These are phyloP conservation scores for Pseudocercospora ulei DNA, from an alignment of 2,329 filamentous ascomycete species.

Conservation along the genomic window DNA sequence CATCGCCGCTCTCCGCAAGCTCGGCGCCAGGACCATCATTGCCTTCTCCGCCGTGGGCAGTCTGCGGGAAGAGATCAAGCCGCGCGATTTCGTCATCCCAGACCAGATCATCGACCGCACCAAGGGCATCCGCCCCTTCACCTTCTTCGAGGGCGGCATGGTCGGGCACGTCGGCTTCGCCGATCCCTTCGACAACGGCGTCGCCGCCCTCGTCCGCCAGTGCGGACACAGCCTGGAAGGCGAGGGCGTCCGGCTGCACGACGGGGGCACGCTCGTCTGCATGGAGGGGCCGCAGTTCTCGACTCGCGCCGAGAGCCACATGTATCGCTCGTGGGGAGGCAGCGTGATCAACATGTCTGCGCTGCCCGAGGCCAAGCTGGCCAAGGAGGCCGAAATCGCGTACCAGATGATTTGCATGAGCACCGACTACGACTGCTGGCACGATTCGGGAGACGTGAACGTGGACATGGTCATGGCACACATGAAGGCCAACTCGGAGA, in stretches of 20 bases:
- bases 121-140: constrained; percentile 87
- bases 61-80: constrained; percentile 83
- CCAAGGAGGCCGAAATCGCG: constrained; percentile 86
- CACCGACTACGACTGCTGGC: constrained; percentile 99
- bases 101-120: constrained; percentile 97
- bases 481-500: constrained; percentile 86
- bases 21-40: constrained; percentile 84
- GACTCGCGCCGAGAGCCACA: constrained; percentile 85
- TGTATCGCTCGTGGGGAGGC: constrained; percentile 91
- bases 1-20: constrained; percentile 85
- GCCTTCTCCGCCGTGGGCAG: constrained; percentile 93
- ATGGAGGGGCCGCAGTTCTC: constrained; percentile 99
- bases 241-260: constrained; percentile 75
- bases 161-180: constrained; percentile 93
- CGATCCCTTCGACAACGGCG: constrained; percentile 76
- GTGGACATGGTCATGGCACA: constrained; percentile 96
- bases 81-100: constrained; percentile 91
- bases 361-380: constrained; percentile 90
- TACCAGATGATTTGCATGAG: constrained; percentile 99
- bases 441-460: constrained; percentile 67
- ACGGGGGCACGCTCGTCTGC: constrained; percentile 74
- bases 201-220: constrained; percentile 65
- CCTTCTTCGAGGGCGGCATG: constrained; percentile 86
- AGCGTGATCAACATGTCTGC: constrained; percentile 97
- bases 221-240: constrained; percentile 71